Percentiles rank a stretch among this genome's conserved stretches.
Conservation (phyloP, 371 early-diverging fungal genomes). For the Mortierella sp. region DNA sequence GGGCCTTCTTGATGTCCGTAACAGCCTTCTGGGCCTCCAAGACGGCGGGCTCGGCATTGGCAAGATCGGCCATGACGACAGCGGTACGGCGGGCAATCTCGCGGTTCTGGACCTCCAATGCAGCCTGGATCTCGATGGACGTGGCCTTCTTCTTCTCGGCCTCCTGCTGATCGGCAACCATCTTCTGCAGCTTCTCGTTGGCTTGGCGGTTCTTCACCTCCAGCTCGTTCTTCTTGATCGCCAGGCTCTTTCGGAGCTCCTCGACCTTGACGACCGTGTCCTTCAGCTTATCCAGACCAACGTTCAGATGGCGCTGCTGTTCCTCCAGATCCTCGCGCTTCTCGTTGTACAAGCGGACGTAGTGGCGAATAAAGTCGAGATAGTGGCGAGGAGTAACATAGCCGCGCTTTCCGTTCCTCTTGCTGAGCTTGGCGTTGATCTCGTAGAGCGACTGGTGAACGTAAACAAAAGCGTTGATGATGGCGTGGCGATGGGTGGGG, state of each 20-base stretch:
- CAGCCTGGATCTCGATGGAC: constrained; percentile 85
- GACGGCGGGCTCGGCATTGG: constrained; percentile 98
- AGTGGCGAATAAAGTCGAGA: constrained; percentile 97
- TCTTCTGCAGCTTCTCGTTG: constrained; percentile 95
- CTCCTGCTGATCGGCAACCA: constrained; percentile 96
- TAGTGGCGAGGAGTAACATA: constrained; percentile 98
- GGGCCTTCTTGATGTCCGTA: constrained; percentile 94
- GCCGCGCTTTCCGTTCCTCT: constrained; percentile 85
- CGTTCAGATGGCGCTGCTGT: constrained; percentile 97
- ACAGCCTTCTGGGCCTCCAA: constrained; percentile 95
- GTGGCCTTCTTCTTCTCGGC: constrained; percentile 93
- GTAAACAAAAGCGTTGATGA: constrained; percentile 92
- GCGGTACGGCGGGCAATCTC: constrained; percentile 86
- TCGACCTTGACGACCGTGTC: constrained; percentile 98
- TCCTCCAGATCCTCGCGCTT: constrained; percentile 97
- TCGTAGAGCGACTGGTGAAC: constrained; percentile 93
- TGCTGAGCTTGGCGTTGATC: constrained; percentile 86
- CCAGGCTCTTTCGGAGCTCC: constrained; percentile 91
- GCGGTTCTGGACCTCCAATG: constrained; percentile 82
- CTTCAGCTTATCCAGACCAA: constrained; percentile 96
- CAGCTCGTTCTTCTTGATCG: constrained; percentile 89
- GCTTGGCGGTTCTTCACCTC: constrained; percentile 93
- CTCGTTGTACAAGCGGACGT: constrained; percentile 90
- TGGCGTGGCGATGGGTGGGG: constrained; percentile 86
- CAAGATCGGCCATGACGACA: constrained; percentile 91